Evolutionary conservation across 179 eudicot species (phyloP), one percentile per base, ranked within the genome.

Genomic region (Amaranthus tricolor): DNA sequence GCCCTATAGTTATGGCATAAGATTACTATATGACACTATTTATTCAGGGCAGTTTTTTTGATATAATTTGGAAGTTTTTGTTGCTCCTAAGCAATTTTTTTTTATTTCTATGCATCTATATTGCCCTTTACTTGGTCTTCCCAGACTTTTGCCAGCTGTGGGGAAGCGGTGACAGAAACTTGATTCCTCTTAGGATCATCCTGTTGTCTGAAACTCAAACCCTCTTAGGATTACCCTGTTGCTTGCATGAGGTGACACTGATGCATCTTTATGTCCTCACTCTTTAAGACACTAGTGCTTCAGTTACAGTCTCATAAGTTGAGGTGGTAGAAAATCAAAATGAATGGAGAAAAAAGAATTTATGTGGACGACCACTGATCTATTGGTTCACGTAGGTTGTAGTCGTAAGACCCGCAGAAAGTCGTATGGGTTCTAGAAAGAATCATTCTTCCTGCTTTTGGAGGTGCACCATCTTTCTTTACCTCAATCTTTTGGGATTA

Each of bases 201-300:
- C 17, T 24, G 2, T 31, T 31, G 40, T 3, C 40, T 31, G 40
- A 31, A 31, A 31, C 40, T 31, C 40, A 3, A 31, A 31, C 3
- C 40, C 62, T 59, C 62, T 59, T 19, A 12, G 14, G 8, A 11
- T 59, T 19, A 9, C 21, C 17, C 21, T 14, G 17, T 59, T 59
- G 62, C 62, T 16, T 59, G 62, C 62, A 59, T 59, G 62, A 59
- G 21, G 62, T 17, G 21, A 59, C 62, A 59, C 17, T 19, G 14
- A 17, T 14, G n/a, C n/a, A n/a, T n/a, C n/a, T n/a, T n/a, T n/a
- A n/a, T n/a, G n/a, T 16, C 0, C 5, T 14, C 17, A 16, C 8
- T 59, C 21, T 59, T 0, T 2, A 52, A 15, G 6, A 7, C 62
- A 12, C 7, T 59, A 8, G 9, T 19, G 14, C 56, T 14, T 52